Evolutionary conservation across 129 eudicot species (phyloP).

Genomic region (Lactuca sativa): DNA sequence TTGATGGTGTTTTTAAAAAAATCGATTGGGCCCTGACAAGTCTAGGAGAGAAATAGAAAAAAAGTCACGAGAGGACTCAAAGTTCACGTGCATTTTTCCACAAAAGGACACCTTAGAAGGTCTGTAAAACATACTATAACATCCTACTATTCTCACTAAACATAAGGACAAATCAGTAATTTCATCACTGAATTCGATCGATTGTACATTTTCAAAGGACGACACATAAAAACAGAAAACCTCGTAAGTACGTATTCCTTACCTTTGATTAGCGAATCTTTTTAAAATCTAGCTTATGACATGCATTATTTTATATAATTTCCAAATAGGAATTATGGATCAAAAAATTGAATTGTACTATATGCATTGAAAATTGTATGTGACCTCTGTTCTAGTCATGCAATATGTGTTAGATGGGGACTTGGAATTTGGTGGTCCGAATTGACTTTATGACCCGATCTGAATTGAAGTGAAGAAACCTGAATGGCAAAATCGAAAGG

Average conservation of each 20-base stretch:
- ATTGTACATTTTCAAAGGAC: conserved; percentile 3
- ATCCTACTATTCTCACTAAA: conserved; percentile 1
- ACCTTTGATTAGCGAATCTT: not conserved
- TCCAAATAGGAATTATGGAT: conserved; percentile 1
- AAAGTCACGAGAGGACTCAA: conserved; percentile 35
- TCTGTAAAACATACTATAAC: conserved; percentile 6
- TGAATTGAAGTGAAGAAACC: no score
- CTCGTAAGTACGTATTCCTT: not conserved
- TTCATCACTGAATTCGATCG: conserved; percentile 7
- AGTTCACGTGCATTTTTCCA: conserved; percentile 38
- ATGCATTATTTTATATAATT: conserved; percentile 3
- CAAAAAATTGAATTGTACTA: not conserved
- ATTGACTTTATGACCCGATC: no score
- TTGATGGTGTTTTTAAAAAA: conserved; percentile 25
- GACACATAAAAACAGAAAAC: conserved; percentile 8
- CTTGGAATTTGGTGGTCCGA: no score
- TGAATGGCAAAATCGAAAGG: no score
- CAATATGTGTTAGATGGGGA: no score
- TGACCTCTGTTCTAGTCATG: no score
- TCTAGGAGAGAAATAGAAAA: conserved; percentile 28
- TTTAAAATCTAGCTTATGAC: not conserved
- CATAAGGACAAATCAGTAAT: conserved; percentile 10
- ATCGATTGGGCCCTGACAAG: conserved; percentile 39
- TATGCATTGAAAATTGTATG: not conserved
- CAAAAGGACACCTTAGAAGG: conserved; percentile 27